phyloP scores from a whole-genome alignment of 805 yeast species.

The Ogataea populi-albae region DNA sequence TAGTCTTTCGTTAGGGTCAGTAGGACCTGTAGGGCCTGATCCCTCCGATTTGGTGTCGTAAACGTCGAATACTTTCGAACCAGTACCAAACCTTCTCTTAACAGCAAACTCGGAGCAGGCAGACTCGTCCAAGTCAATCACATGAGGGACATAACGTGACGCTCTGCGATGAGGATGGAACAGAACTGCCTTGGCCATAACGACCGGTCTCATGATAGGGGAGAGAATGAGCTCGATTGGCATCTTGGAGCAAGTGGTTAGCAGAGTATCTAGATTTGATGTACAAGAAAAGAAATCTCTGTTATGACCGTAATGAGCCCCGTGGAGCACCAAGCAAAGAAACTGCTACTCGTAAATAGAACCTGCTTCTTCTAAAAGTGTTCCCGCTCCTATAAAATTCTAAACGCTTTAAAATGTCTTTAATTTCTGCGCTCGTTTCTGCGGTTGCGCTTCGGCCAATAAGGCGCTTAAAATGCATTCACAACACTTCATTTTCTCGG shows the following conservation, averaged over 20 bases:
- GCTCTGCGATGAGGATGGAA: constrained; percentile 56
- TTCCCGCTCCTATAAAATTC: no score
- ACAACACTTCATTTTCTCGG: no score
- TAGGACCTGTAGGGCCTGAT: constrained; percentile 38
- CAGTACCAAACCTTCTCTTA: constrained; percentile 58
- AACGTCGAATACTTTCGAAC: constrained; percentile 56
- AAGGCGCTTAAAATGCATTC: no score
- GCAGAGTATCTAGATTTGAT: no score
- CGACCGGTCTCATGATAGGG: constrained; percentile 60
- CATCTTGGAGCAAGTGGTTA: constrained; percentile 49
- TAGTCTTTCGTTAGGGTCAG: constrained; percentile 41
- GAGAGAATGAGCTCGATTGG: constrained; percentile 58
- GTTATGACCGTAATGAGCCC: no score
- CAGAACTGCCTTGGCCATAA: constrained; percentile 50
- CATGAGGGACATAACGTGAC: constrained; percentile 53
- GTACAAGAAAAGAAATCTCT: no score
- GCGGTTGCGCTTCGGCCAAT: no score
- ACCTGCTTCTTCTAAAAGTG: no score
- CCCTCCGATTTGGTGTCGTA: constrained; percentile 42
- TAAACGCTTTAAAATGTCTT: no score
- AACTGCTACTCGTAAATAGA: no score
- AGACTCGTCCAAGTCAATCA: constrained; percentile 41
- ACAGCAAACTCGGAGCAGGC: constrained; percentile 43
- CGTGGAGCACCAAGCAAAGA: no score
- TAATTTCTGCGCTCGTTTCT: no score